Conservation (phyloP, 768 basidiomycete species). For the Strobilomyces confusus region DNA sequence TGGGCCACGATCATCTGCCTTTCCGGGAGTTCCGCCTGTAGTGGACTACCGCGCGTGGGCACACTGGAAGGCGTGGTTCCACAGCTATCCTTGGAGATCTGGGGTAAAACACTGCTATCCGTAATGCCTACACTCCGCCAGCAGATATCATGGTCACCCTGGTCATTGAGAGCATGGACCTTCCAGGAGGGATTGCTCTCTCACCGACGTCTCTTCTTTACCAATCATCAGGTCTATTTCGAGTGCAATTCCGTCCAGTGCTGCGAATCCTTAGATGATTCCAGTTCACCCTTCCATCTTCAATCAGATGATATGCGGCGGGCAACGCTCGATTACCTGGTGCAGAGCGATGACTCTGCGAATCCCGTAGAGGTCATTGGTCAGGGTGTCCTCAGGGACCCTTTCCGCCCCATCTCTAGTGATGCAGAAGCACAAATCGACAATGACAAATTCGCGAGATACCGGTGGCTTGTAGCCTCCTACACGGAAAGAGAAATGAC, state of each 20-base stretch:
- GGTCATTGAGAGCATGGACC: slow-evolving; percentile 15
- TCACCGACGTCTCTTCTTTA: slow-evolving; percentile 16
- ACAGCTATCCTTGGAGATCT: background rate
- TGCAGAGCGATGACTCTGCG: background rate
- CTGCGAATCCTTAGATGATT: slow-evolving; percentile 13
- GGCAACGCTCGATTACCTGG: background rate
- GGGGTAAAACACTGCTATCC: slow-evolving; percentile 7
- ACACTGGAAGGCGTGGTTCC: slow-evolving; percentile 4
- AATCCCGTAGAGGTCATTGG: background rate
- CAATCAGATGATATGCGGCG: slow-evolving; percentile 1
- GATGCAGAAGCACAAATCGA: background rate
- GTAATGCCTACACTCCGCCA: slow-evolving; percentile 7
- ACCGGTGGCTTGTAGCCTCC: background rate
- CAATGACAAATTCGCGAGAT: too few relatives aligned
- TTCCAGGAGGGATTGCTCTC: slow-evolving; percentile 20
- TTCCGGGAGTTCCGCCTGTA: slow-evolving; percentile 1
- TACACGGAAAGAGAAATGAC: background rate
- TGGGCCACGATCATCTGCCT: slow-evolving; percentile 14
- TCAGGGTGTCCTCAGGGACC: background rate
- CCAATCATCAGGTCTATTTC: slow-evolving; percentile 13
- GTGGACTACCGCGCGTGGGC: slow-evolving; percentile 15
- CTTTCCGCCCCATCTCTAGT: background rate
- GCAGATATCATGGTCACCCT: slow-evolving; percentile 5
- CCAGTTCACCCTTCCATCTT: slow-evolving; percentile 11
- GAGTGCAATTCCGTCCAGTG: slow-evolving; percentile 5